These are phyloP conservation scores for Oryza meyeriana DNA, from an alignment of 176 grass and related monocot species.

Conservation along the genomic window DNA sequence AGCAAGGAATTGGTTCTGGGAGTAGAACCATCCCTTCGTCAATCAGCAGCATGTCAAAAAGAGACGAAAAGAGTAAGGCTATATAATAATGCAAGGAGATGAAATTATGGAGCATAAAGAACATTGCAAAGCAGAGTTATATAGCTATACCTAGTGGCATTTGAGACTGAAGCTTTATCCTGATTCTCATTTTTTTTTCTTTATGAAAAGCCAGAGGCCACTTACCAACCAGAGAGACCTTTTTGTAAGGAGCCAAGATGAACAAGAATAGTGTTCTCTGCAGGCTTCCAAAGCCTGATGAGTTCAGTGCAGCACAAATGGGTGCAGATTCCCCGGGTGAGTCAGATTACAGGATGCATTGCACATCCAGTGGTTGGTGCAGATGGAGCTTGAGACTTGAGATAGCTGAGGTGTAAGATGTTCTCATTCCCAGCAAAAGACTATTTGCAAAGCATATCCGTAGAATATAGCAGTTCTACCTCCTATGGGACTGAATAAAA, in stretches of 20 bases:
- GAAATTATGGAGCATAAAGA: slow-evolving; percentile 38
- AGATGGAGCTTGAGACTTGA: not conserved
- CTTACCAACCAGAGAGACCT: not conserved
- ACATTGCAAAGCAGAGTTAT: slow-evolving; percentile 36
- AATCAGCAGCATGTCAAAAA: slow-evolving; percentile 6
- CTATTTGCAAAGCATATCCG: not conserved
- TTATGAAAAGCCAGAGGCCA: slow-evolving; percentile 12
- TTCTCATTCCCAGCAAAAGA: not conserved
- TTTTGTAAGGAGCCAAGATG: not conserved
- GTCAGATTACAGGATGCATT: not conserved
- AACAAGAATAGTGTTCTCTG: slow-evolving; percentile 25
- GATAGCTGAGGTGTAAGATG: not conserved
- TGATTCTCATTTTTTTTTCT: slow-evolving; percentile 40
- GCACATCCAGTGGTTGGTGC: not conserved
- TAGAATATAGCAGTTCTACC: not conserved
- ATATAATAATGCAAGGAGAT: slow-evolving; percentile 15
- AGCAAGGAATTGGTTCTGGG: slow-evolving; percentile 42
- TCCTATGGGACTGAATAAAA: not conserved
- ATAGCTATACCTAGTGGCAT: slow-evolving; percentile 22
- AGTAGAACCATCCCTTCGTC: slow-evolving; percentile 9
- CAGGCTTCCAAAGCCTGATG: slow-evolving; percentile 21
- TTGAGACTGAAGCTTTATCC: slow-evolving; percentile 34
- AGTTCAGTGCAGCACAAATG: not conserved
- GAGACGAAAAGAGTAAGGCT: not conserved
- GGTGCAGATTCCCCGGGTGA: not conserved